These are phyloP conservation scores for Vigna nakashimae DNA, from an alignment of 306 rosid genomes.

Conservation along the genomic window DNA sequence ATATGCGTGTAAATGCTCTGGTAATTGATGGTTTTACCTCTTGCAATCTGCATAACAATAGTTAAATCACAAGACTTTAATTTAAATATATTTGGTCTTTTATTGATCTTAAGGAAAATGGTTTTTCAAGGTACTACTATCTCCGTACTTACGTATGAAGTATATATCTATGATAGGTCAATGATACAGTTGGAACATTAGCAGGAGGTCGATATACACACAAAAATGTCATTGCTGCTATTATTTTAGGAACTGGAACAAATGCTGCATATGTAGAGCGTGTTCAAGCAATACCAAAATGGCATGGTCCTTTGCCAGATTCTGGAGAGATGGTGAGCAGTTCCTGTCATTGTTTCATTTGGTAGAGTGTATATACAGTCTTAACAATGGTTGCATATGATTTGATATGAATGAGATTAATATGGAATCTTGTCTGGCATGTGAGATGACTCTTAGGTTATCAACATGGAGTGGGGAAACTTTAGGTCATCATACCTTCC, in stretches of 20 bases:
- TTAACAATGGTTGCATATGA: slow-evolving; percentile 17
- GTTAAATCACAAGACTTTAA: slow-evolving; percentile 7
- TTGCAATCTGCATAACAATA: slow-evolving; percentile 8
- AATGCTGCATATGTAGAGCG: slow-evolving; percentile 92
- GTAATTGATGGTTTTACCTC: slow-evolving; percentile 51
- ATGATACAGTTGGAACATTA: slow-evolving; percentile 91
- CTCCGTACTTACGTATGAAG: slow-evolving; percentile 36
- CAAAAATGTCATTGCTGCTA: slow-evolving; percentile 78
- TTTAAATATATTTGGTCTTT: background rate
- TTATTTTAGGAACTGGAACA: slow-evolving; percentile 93
- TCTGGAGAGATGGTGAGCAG: slow-evolving; percentile 89
- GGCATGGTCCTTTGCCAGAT: slow-evolving; percentile 84
- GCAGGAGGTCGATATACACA: slow-evolving; percentile 84
- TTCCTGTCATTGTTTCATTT: slow-evolving; percentile 17
- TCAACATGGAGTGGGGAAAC: slow-evolving; percentile 99
- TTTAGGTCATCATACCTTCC: slow-evolving; percentile 90
- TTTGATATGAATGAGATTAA: slow-evolving; percentile 34
- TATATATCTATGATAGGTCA: slow-evolving; percentile 64
- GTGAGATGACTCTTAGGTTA: slow-evolving; percentile 59
- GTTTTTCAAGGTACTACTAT: slow-evolving; percentile 3
- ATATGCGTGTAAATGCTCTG: slow-evolving; percentile 85
- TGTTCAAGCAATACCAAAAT: slow-evolving; percentile 92
- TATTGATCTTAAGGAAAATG: slow-evolving; percentile 10
- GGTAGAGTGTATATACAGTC: slow-evolving; percentile 27
- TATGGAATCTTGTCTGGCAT: slow-evolving; percentile 22